Evolutionary conservation across 2,329 filamentous ascomycete species (phyloP), one percentile per base, ranked within the genome.

Genomic region (Balansia obtecta): DNA sequence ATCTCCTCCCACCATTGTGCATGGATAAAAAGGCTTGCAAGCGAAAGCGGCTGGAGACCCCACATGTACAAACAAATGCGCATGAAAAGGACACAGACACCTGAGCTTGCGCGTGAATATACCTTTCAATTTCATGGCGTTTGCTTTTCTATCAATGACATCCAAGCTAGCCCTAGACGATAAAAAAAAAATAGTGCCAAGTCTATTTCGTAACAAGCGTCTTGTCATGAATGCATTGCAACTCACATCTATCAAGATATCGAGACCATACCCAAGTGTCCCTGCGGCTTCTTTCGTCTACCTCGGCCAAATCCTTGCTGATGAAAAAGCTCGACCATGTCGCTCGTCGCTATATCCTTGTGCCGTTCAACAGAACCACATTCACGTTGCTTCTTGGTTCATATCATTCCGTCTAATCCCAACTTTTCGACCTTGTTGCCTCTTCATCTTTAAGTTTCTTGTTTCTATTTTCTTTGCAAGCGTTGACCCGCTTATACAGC

Each of bases 401-500:
- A 32, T 44, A 49, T 52, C 53, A 49, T 57, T 54, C 53, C 50
- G 50, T 56, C 54, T 56, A 57, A 56, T 50, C 45, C 52, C 48
- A 53, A 55, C 39, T 64, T 60, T 56, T 59, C 57, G 58, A 60
- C 56, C 43, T 49, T 32, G 22, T 43, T 41, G 39, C 43, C n/a
- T 41, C 30, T 20, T 43, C 27, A 27, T 30, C 22, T 48, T 42
- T 50, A 22, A 15, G 40, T 51, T 37, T 30, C 18, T 48, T 42
- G 48, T 32, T 15, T 44, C 50, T 37, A 10, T 49, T 39, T 39
- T 41, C 15, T 37, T 43, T 49, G 38, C 45, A 40, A 40, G 16
- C 16, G n/a, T 43, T n/a, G 34, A 45, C 33, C 51, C n/a, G 13
- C 63, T 77, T 87, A 94, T 66, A 97, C 89, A 58, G 88, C 87